Evolutionary conservation across 1,139 yeast species (phyloP), one percentile per base, ranked within the genome.

Genomic region (Pichiaceae sp.): DNA sequence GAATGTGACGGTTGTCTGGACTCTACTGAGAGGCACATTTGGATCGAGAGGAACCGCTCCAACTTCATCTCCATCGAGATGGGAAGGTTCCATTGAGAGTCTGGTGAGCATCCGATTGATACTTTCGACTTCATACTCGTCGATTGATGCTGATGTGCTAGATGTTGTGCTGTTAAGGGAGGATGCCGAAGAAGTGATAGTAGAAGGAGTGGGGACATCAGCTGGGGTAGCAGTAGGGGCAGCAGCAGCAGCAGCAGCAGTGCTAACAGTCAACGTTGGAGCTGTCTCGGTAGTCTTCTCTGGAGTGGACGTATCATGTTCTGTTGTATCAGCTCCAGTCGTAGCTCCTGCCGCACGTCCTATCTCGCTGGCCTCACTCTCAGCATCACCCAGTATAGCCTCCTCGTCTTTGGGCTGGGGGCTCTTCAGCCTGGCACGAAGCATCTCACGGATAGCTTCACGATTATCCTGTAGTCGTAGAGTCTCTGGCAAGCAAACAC

Each of bases 401-500:
- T 21, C 25, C 14, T 25, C 16, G 35, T 40, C 37, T 40, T 48
- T 42, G 20, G 17, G 19, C 33, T 31, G 45, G 37, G 14, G 37
- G 39, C 43, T 49, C 42, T 69, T 53, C 6, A 11, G n/a, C 5
- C 28, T 7, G 20, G 60, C 63, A 21, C 68, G 56, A 41, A 75
- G 49, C 11, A 72, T 55, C 15, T 57, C 60, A 32, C 69, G 62
- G 18, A 76, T 60, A 1, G 72, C 68, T 9, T 70, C 72, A 39
- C 69, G 57, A 42, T 63, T 66, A 38, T 75, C 82, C 41, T 70
- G 76, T 17, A 52, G 58, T 39, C 85, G 60, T 26, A 85, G 63
- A 0, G 95, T 86, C 53, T 86, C 96, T 0, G 96, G 96, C 15
- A 85, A 61, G 2, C 66, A 60, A 33, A 83, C 66, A 32, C 85